A percentile compares a stretch with the other conserved stretches of the same genome.
These are phyloP conservation scores for Mariannaea elegans DNA, from an alignment of 2,329 filamentous ascomycete species.

Conservation along the genomic window DNA sequence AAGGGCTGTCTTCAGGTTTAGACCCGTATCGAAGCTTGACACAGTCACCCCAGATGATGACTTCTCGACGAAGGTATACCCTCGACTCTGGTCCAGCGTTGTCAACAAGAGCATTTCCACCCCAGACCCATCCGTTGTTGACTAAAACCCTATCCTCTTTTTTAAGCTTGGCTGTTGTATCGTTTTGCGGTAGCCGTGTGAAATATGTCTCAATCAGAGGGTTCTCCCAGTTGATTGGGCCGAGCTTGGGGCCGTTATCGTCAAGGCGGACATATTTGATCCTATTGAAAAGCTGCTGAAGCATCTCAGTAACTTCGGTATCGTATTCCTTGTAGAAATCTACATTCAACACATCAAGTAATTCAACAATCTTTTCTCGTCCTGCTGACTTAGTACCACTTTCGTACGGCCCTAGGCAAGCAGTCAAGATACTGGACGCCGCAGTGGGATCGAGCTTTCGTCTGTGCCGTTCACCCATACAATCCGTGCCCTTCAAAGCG, in stretches of 20 bases:
- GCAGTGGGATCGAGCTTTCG: conserved; percentile 75
- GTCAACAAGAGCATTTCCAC: conserved; percentile 91
- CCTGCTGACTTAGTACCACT: conserved; percentile 60
- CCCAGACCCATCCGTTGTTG: conserved; percentile 99
- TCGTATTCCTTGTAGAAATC: conserved; percentile 94
- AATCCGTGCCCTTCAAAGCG: conserved; percentile 75
- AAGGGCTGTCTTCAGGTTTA: conserved; percentile 85
- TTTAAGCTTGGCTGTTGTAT: conserved; percentile 78
- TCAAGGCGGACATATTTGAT: conserved; percentile 97
- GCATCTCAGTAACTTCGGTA: conserved; percentile 79
- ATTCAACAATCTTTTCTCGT: conserved; percentile 63
- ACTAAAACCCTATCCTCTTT: conserved; percentile 81
- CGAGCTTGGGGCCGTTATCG: conserved; percentile 86
- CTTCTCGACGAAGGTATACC: conserved; percentile 94
- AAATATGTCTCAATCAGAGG: conserved; percentile 96
- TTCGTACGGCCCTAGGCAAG: conserved; percentile 69
- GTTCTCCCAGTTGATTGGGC: conserved; percentile 77
- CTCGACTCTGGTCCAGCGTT: conserved; percentile 89
- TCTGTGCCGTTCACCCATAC: conserved; percentile 81
- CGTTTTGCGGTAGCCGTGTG: conserved; percentile 83
- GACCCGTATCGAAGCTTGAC: conserved; percentile 94
- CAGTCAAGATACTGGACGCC: conserved; percentile 64
- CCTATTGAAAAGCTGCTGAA: conserved; percentile 92
- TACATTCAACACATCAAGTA: conserved; percentile 87
- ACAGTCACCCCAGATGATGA: conserved; percentile 98